Percentiles rank a stretch among this genome's conserved stretches.
phyloP scores from a whole-genome alignment of 345 rosid species.

The Euphorbia peplus region DNA sequence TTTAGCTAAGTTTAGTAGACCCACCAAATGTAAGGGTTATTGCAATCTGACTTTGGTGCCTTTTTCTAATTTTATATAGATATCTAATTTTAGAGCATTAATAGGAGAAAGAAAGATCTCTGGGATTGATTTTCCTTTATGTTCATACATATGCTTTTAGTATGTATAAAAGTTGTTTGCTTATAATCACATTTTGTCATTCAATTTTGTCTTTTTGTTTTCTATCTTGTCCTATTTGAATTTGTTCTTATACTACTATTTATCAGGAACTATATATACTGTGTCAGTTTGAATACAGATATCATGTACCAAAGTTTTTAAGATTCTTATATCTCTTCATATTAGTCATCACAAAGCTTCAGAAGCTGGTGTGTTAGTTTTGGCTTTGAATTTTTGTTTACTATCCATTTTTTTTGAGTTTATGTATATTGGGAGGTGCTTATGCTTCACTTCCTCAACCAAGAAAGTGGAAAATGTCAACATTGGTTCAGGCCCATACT shows the following conservation, averaged over 20 bases:
- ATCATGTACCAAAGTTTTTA: no score
- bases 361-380: no score
- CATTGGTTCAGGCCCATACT: no score
- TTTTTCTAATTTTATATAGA: conserved; percentile 34
- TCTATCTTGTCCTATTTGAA: background rate
- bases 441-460: no score
- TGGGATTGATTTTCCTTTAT: conserved; percentile 31
- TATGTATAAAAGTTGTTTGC: conserved; percentile 35
- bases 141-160: conserved; percentile 25
- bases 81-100: conserved; percentile 39
- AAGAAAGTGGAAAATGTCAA: no score
- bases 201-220: background rate
- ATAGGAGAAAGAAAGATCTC: conserved; percentile 35
- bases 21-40: conserved; percentile 17
- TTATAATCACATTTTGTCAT: conserved; percentile 5
- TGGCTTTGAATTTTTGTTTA: no score
- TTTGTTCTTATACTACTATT: background rate
- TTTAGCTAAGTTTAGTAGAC: conserved; percentile 32
- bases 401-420: no score
- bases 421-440: no score
- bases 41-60: conserved; percentile 26
- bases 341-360: no score
- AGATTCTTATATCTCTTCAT: no score
- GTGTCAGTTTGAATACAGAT: background rate
- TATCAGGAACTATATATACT: conserved; percentile 38